Base-by-base conservation (phyloP, 306 rosid genomes). In the Sechiopsis laciniata region DNA sequence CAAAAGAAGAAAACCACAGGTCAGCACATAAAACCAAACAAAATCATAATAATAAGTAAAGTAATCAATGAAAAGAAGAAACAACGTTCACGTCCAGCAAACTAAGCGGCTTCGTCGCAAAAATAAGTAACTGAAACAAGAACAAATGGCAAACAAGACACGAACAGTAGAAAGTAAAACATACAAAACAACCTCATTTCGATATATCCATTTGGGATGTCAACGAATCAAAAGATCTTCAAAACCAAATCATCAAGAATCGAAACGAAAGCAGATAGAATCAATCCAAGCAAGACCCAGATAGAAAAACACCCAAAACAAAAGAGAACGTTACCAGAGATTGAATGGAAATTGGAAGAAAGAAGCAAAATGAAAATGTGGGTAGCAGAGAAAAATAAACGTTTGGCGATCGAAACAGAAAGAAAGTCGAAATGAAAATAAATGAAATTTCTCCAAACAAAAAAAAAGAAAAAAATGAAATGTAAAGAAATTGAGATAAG, bases 341-440 rank as follows among this genome's bases (percentile, higher is more conserved):
- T 68, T 22, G 57, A 68, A 22, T 48, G 13, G 60, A 24, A 70
- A 70, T 51, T 26, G 59, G 37, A 51, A 22, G 73, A 54, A 16
- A 48, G 20, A 48, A 68, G 14, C 8, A 13, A 68, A 48, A 68
- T 13, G 8, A 15, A 50, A 24, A 68, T 68, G 73, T 21, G 46
- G 46, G 48, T 70, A 8, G 6, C 32, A 35, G 65, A 52, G 35
- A 54, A 14, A 59, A 10, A 53, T 69, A 48, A 20, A 59, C 37
- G 37, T 32, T 42, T 50, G 29, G 0, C 9, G 51, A 70, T 68
- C 48, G 74, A 70, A 24, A 13, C 24, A 70, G 74, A 24, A 32
- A 64, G 37, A 22, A 17, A 58, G 64, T 21, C 42, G 61, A 69
- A 63, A 74, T 76, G 74, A 57, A 42, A 5, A 50, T 69, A 69